phyloP scores from a whole-genome alignment of 1,284 basidiomycete species.

The Rhodotorula sp. region DNA sequence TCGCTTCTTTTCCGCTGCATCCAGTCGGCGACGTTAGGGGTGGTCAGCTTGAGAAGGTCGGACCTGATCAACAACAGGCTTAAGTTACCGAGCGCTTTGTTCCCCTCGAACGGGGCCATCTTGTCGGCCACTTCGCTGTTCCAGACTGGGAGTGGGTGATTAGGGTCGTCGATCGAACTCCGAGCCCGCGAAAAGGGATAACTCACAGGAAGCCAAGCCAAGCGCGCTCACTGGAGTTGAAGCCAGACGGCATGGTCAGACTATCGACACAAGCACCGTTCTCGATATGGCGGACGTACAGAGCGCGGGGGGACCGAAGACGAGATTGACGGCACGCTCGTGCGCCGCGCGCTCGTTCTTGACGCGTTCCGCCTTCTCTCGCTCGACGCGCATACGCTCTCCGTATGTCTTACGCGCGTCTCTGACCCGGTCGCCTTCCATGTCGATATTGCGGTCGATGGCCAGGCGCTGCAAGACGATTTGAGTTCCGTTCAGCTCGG shows the following conservation, averaged over 20 bases:
- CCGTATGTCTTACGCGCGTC: slow-evolving; percentile 20
- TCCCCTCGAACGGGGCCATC: slow-evolving; percentile 17
- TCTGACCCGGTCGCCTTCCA: slow-evolving; percentile 21
- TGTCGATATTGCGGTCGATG: slow-evolving; percentile 23
- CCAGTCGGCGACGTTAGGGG: too few species aligned
- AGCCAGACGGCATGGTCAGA: not conserved
- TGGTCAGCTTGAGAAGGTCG: not conserved
- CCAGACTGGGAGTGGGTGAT: slow-evolving; percentile 19
- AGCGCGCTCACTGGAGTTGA: slow-evolving; percentile 9
- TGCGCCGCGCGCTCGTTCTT: slow-evolving; percentile 16
- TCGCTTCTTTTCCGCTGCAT: slow-evolving; percentile 27
- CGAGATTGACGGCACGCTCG: slow-evolving; percentile 17
- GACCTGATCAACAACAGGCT: too few species aligned
- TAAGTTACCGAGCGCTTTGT: slow-evolving; percentile 13
- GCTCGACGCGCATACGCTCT: slow-evolving; percentile 28
- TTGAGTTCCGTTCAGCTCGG: not conserved
- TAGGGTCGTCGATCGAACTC: too few species aligned
- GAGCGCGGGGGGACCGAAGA: slow-evolving; percentile 19
- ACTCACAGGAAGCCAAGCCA: slow-evolving; percentile 9
- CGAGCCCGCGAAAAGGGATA: not conserved
- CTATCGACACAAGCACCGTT: not conserved
- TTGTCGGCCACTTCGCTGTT: slow-evolving; percentile 3
- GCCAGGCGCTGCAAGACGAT: not conserved
- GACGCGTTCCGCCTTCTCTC: slow-evolving; percentile 6
- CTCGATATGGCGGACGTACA: slow-evolving; percentile 1